Evolutionary conservation across 2,329 filamentous ascomycete genomes (phyloP).

Genomic region (Phialocephala subalpina): DNA sequence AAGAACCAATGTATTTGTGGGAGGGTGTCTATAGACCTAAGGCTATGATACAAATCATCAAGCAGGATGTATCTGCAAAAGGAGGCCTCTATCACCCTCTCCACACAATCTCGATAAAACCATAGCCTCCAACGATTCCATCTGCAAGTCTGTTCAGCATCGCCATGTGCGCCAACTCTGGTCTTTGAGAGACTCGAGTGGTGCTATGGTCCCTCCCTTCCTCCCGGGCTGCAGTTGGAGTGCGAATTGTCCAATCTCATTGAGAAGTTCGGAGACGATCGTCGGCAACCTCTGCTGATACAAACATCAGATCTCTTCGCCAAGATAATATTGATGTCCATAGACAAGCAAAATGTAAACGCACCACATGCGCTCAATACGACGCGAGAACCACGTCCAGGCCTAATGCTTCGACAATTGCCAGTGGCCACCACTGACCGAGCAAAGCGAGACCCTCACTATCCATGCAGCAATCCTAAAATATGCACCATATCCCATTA

Average conservation of each 20-base stretch:
- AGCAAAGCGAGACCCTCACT: conserved; percentile 37
- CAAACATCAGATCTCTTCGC: conserved; percentile 39
- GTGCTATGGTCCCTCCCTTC: conserved; percentile 44
- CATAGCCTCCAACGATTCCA: conserved; percentile 32
- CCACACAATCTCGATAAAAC: conserved; percentile 33
- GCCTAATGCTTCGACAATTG: conserved; percentile 36
- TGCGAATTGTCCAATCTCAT: conserved; percentile 40
- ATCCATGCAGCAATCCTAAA: conserved; percentile 40
- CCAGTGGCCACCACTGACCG: conserved; percentile 31
- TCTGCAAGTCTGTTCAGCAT: conserved; percentile 41
- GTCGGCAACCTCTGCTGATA: conserved; percentile 38
- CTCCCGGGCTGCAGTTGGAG: conserved; percentile 41
- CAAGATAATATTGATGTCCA: conserved; percentile 33
- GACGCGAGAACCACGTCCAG: conserved; percentile 32
- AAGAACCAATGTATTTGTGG: conserved; percentile 17
- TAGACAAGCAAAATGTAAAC: conserved; percentile 39
- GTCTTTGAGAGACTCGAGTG: conserved; percentile 34
- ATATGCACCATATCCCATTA: conserved; percentile 38
- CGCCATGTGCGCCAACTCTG: conserved; percentile 34
- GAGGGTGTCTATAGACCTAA: conserved; percentile 38
- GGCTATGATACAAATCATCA: conserved; percentile 40
- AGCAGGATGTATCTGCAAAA: conserved; percentile 30
- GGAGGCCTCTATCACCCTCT: conserved; percentile 24
- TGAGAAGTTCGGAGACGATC: conserved; percentile 38
- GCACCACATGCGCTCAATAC: conserved; percentile 36